Evolutionary conservation across 306 rosid genomes (phyloP).

Genomic region (Glycine latifolia): DNA sequence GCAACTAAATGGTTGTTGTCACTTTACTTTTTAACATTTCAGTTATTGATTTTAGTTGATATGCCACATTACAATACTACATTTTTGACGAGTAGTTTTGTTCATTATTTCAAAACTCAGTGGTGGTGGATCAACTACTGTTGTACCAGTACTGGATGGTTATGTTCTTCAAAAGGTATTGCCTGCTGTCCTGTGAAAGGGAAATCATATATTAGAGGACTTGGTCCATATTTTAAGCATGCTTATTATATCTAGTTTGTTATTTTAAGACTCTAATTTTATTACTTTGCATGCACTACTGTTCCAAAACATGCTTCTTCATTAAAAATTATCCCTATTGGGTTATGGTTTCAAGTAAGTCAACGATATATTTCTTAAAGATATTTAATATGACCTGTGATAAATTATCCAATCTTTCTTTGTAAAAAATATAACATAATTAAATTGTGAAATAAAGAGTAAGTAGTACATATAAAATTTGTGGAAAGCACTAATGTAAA

Average conservation of each 20-base stretch:
- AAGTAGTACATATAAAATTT: not conserved
- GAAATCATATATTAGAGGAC: slow-evolving; percentile 6
- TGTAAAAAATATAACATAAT: not conserved
- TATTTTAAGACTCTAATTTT: not conserved
- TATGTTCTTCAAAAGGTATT: slow-evolving; percentile 96
- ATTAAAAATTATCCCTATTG: not conserved
- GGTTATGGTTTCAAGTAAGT: slow-evolving; percentile 2
- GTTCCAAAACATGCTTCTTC: not conserved
- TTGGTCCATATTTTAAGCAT: not conserved
- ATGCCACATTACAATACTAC: slow-evolving; percentile 16
- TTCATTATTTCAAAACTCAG: slow-evolving; percentile 49
- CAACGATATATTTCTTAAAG: slow-evolving; percentile 13
- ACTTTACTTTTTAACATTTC: not conserved
- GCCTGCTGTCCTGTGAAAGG: slow-evolving; percentile 1
- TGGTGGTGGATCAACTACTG: slow-evolving; percentile 98
- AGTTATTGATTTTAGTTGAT: slow-evolving; percentile 37
- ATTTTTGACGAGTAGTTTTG: slow-evolving; percentile 49
- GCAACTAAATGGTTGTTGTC: not conserved
- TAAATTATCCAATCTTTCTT: not conserved
- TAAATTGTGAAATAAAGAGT: not conserved
- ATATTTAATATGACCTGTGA: not conserved
- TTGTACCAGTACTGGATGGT: slow-evolving; percentile 98
- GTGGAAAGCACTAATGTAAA: slow-evolving; percentile 21
- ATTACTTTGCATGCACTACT: not conserved
- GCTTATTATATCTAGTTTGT: slow-evolving; percentile 22